Evolutionary conservation across 352 stramenopile species (phyloP).

Genomic region (Globisporangium sylvaticum): DNA sequence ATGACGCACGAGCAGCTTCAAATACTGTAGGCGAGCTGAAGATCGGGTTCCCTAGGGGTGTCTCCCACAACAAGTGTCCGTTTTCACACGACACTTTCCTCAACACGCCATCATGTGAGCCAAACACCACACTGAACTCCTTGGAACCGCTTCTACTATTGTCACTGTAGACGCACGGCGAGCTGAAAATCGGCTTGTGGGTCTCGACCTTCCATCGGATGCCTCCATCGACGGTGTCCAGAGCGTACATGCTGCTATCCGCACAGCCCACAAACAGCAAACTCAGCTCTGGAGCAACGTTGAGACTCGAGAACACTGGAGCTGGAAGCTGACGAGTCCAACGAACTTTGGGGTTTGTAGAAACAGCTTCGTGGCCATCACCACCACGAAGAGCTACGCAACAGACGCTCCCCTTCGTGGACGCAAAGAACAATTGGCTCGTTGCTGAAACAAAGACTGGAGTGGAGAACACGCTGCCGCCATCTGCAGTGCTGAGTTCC

Average conservation of each 20-base stretch:
- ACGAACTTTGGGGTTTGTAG: neutral
- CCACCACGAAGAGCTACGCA: constrained; percentile 13
- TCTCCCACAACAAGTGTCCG: constrained; percentile 36
- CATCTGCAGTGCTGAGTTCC: constrained; percentile 16
- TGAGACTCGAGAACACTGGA: constrained; percentile 56
- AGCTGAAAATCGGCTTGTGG: constrained; percentile 55
- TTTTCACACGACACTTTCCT: constrained; percentile 28
- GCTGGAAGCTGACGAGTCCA: constrained; percentile 26
- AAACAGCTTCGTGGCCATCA: neutral
- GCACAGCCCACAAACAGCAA: constrained; percentile 45
- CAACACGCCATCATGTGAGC: constrained; percentile 50
- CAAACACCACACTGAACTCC: constrained; percentile 23
- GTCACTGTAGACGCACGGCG: constrained; percentile 38
- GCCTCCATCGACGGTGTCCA: constrained; percentile 21
- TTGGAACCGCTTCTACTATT: neutral
- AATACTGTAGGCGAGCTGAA: constrained; percentile 47
- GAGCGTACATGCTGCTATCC: constrained; percentile 40
- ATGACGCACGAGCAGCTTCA: neutral
- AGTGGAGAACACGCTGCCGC: constrained; percentile 50
- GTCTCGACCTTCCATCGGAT: constrained; percentile 36
- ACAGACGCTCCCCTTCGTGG: constrained; percentile 35
- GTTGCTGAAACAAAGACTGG: constrained; percentile 23
- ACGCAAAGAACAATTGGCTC: constrained; percentile 30
- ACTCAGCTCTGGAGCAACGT: neutral
- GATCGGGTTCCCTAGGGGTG: constrained; percentile 24